A percentile compares a stretch with the other conserved stretches of the same genome.
phyloP scores from a whole-genome alignment of 192 early-diverging fungal species.

The Lobosporangium transversale region DNA sequence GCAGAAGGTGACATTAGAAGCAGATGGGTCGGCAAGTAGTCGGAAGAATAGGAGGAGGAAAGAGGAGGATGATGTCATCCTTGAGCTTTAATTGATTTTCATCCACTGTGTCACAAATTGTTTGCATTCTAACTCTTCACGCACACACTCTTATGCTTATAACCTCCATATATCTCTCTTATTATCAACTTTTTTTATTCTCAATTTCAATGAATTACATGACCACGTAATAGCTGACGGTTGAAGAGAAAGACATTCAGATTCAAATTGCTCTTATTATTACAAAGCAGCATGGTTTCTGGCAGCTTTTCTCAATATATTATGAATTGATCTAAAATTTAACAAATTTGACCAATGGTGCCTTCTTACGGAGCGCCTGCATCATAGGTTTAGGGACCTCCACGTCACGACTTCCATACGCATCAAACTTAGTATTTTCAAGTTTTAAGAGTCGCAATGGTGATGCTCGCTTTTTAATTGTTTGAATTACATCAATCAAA shows the following conservation, averaged over 20 bases:
- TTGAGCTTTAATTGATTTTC: slow-evolving; percentile 33
- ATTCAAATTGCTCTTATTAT: no score
- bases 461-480: neutral
- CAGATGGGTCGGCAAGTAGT: slow-evolving; percentile 1
- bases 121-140: no score
- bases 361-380: neutral
- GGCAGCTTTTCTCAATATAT: no score
- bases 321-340: no score
- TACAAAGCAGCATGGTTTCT: no score
- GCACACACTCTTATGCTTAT: no score
- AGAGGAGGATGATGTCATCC: slow-evolving; percentile 4
- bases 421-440: neutral
- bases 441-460: neutral
- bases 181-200: no score
- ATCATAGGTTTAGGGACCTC: neutral
- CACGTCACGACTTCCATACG: neutral
- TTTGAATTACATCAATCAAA: neutral
- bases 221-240: no score
- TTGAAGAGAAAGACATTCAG: no score
- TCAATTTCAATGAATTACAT: no score
- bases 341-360: neutral
- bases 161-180: no score
- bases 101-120: no score
- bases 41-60: slow-evolving; percentile 5
- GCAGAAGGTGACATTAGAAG: slow-evolving; percentile 23